Base-by-base conservation (phyloP, 2,329 filamentous ascomycete genomes). In the Sclerotinia trifoliorum region DNA sequence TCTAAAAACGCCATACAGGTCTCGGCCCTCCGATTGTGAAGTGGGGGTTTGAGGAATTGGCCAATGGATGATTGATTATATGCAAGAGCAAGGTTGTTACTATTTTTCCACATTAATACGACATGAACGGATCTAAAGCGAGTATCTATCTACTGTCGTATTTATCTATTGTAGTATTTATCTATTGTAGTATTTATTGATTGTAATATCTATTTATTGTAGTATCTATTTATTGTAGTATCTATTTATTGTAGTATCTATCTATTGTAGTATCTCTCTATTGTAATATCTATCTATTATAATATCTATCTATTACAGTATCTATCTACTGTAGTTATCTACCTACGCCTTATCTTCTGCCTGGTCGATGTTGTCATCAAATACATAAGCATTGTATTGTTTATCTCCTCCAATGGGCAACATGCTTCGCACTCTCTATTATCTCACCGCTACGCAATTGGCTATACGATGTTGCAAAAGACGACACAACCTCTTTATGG, bases 31-130 rank as follows among this genome's bases (percentile, higher is more conserved):
- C 42, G 0, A 46, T 48, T 19, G 29, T 13, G 21, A 11, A 39
- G 58, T 49, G 57, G 44, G 58, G 58, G 21, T 11, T 39, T 0
- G 21, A 2, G 21, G 6, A 29, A 61, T 61, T 62, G 58, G 15
- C 29, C 58, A 62, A 62, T 62, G 46, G 32, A 39, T n/a, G 13
- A n/a, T 11, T n/a, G 13, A 0, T 42, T 42, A 24, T n/a, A 62
- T 62, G 58, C 46, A 62, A 39, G 29, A 24, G 56, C 56, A 60
- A 29, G 56, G 58, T 26, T 62, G 8, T 17, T 35, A 5, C 10
- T 5, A 1, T 48, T n/a, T 24, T 32, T 61, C 10, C 26, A 48
- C 42, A 32, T 48, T 17, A n/a, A 61, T 35, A 24, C 26, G 19
- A 61, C 44, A 24, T 32, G 57, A 57, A 57, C 13, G 39, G 55